phyloP scores from a whole-genome alignment of 1,284 basidiomycete genomes.

The Thecaphora frezii region DNA sequence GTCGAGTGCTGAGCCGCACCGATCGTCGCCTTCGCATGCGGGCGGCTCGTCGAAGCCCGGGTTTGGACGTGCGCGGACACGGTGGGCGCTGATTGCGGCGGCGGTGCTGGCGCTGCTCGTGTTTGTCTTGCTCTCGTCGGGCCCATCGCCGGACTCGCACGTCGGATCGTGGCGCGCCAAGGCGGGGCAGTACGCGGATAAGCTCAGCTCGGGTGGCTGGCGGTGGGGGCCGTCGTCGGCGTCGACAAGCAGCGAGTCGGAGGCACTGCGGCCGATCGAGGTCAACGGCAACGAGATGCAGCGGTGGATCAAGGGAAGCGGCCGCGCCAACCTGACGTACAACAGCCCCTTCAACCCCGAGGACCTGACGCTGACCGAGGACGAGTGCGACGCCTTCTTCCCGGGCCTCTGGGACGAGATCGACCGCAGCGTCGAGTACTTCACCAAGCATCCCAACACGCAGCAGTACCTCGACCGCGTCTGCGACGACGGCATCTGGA shows the following conservation, averaged over 20 bases:
- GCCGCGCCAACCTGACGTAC: slow-evolving; percentile 27
- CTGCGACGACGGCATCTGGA: slow-evolving; percentile 49
- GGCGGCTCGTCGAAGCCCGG: slow-evolving; percentile 1
- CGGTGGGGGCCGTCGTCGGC: slow-evolving; percentile 1
- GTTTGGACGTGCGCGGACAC: slow-evolving; percentile 35
- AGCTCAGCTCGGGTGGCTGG: slow-evolving; percentile 9
- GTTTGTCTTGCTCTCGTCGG: slow-evolving; percentile 25
- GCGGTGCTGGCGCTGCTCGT: slow-evolving; percentile 19
- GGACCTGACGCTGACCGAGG: slow-evolving; percentile 48
- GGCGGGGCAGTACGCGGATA: slow-evolving; percentile 29
- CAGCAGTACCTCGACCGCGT: slow-evolving; percentile 44
- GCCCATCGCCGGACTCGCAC: slow-evolving; percentile 2
- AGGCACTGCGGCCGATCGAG: background rate
- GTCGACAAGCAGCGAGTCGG: background rate
- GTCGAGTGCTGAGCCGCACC: slow-evolving; percentile 10
- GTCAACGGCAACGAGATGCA: slow-evolving; percentile 24
- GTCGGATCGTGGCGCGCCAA: slow-evolving; percentile 14
- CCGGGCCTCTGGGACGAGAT: slow-evolving; percentile 50
- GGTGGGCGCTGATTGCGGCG: slow-evolving; percentile 29
- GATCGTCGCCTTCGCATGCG: background rate
- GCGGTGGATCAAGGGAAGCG: slow-evolving; percentile 35
- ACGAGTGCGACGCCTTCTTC: slow-evolving; percentile 54
- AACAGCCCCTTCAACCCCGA: slow-evolving; percentile 50
- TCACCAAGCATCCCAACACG: slow-evolving; percentile 24
- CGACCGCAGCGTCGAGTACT: slow-evolving; percentile 41